These are phyloP conservation scores for Phytophthora pseudosyringae DNA, from an alignment of 352 stramenopile species.

Conservation along the genomic window DNA sequence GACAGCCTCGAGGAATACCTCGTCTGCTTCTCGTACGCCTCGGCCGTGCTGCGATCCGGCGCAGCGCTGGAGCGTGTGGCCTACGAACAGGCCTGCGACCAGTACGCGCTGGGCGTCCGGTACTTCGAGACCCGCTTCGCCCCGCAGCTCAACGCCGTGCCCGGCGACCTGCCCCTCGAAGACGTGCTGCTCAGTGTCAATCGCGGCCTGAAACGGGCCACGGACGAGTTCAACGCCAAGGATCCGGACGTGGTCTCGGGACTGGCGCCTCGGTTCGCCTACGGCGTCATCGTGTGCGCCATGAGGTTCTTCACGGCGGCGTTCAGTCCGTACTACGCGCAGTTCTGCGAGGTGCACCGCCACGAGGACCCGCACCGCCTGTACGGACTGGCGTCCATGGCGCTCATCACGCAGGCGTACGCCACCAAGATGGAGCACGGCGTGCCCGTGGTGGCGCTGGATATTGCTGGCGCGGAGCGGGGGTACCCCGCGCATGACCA, in stretches of 20 bases:
- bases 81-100: constrained; percentile 87
- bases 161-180: constrained; percentile 68
- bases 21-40: constrained; percentile 81
- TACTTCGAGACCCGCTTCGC: constrained; percentile 91
- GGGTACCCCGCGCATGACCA: constrained; percentile 86
- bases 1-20: constrained; percentile 86
- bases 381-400: constrained; percentile 84
- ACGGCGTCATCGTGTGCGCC: constrained; percentile 90
- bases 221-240: constrained; percentile 67
- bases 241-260: constrained; percentile 57
- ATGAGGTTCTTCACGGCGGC: constrained; percentile 89
- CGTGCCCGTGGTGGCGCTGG: constrained; percentile 87
- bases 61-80: constrained; percentile 81
- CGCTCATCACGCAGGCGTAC: constrained; percentile 82
- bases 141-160: constrained; percentile 77
- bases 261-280: constrained; percentile 71
- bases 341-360: constrained; percentile 85
- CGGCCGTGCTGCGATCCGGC: constrained; percentile 63
- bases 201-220: constrained; percentile 63
- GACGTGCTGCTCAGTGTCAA: constrained; percentile 78
- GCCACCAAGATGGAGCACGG: constrained; percentile 65
- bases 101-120: constrained; percentile 76
- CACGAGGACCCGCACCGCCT: constrained; percentile 75
- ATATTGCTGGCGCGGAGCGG: constrained; percentile 84
- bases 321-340: constrained; percentile 85